Percentiles rank a stretch among this genome's conserved stretches.
These are phyloP conservation scores for Globisporangium ultimum DNA, from an alignment of 352 stramenopile genomes.

Conservation along the genomic window DNA sequence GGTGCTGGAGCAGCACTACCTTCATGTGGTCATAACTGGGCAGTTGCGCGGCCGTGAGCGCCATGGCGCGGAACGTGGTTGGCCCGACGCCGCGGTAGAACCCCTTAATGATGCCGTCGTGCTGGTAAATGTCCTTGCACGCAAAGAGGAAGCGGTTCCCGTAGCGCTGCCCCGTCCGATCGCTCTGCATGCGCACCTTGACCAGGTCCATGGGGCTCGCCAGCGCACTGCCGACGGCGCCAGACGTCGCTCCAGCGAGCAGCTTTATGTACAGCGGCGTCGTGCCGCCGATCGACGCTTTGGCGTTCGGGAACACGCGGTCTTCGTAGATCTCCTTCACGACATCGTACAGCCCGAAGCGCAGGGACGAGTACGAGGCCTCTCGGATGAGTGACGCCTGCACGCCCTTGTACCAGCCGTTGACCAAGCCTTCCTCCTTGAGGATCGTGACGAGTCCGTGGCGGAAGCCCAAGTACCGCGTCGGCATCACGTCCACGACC, in stretches of 20 bases:
- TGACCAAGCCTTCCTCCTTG: conserved; percentile 45
- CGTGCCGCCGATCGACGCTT: conserved; percentile 25
- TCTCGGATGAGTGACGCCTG: conserved; percentile 63
- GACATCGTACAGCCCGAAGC: conserved; percentile 77
- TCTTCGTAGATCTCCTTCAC: conserved; percentile 73
- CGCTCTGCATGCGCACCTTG: conserved; percentile 78
- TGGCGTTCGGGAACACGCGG: conserved; percentile 37
- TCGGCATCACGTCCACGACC: conserved; percentile 9
- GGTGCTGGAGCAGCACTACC: conserved; percentile 46
- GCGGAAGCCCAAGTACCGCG: conserved; percentile 55
- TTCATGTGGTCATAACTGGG: conserved; percentile 85
- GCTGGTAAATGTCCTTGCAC: conserved; percentile 55
- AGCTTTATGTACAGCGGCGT: conserved; percentile 71
- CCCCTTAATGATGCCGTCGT: conserved; percentile 55
- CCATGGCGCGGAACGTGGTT: conserved; percentile 66
- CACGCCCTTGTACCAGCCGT: conserved; percentile 55
- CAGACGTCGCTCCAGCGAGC: conserved; percentile 53
- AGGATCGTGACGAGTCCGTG: conserved; percentile 56
- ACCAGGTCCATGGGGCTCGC: conserved; percentile 80
- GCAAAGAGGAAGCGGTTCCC: conserved; percentile 57
- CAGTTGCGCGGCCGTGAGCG: conserved; percentile 71
- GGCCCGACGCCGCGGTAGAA: conserved; percentile 72
- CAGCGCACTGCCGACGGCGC: conserved; percentile 57
- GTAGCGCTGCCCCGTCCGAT: conserved; percentile 58
- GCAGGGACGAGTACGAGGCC: conserved; percentile 73